These are phyloP conservation scores for Kalmusia sp. DNA, from an alignment of 2,329 filamentous ascomycete genomes.

Conservation along the genomic window DNA sequence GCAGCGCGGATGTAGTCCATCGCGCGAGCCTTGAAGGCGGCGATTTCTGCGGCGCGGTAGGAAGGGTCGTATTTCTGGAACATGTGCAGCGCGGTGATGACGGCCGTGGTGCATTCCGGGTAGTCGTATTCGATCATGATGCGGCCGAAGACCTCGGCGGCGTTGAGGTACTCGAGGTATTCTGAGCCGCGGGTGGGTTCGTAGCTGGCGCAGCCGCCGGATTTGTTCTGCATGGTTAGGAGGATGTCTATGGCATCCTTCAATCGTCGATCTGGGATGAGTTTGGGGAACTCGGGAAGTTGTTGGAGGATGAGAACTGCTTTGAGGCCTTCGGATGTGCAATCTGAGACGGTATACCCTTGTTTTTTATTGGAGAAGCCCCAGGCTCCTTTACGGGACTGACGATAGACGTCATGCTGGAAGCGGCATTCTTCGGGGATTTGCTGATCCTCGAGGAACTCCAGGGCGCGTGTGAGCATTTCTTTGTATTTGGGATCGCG, in stretches of 20 bases:
- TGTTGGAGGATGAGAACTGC: constrained; percentile 84
- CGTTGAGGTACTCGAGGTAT: constrained; percentile 85
- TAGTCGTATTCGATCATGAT: constrained; percentile 99
- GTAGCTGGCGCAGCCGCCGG: constrained; percentile 89
- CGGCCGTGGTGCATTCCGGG: constrained; percentile 95
- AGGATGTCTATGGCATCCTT: constrained; percentile 91
- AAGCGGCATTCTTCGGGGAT: constrained; percentile 83
- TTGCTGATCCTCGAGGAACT: constrained; percentile 90
- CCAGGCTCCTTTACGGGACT: constrained; percentile 92
- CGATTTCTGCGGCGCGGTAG: constrained; percentile 80
- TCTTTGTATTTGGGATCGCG: constrained; percentile 77
- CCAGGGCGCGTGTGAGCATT: constrained; percentile 82
- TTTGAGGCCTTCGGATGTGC: constrained; percentile 89
- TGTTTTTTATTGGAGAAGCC: constrained; percentile 92
- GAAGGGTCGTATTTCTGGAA: constrained; percentile 83
- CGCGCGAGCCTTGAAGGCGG: constrained; percentile 73
- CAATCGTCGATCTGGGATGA: constrained; percentile 78
- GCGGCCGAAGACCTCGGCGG: constrained; percentile 91
- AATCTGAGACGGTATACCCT: constrained; percentile 95
- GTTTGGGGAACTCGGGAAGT: constrained; percentile 70
- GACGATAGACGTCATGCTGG: constrained; percentile 83
- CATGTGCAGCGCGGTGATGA: constrained; percentile 83
- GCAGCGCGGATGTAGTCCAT: constrained; percentile 82
- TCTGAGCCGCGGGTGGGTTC: constrained; percentile 81
- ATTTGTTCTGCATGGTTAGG: constrained; percentile 86